Evolutionary conservation across 495 filamentous ascomycete genomes (phyloP), one percentile per base, ranked within the genome.

Genomic region (Hypoxylon crocopeplum): DNA sequence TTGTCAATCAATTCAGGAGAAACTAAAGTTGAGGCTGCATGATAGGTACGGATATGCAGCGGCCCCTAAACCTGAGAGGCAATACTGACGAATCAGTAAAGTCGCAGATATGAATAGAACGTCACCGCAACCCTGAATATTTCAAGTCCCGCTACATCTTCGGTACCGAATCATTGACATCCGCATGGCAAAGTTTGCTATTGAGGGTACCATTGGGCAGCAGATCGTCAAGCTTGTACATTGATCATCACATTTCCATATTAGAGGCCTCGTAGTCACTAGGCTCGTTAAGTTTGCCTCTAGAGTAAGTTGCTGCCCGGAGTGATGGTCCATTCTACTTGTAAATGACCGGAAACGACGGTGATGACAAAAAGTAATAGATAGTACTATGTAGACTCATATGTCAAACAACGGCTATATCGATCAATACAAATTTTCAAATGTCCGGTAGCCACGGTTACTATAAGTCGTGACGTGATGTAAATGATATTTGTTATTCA

Each of bases 141-240:
- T 34, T 44, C 13, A 34, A 47, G 20, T 44, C n/a, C 24, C 13
- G 11, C 54, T 37, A 21, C 25, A 25, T 25, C 38, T 40, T 64
- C 61, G 61, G 61, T 42, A 6, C 61, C 61, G 61, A 64, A 29
- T 17, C 0, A 1, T 38, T 48, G 30, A 49, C 33, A 29, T 22
- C 48, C 48, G 36, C 19, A 41, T 34, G 32, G 41, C 10, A 49
- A 57, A 52, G 54, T 64, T 59, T 64, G 55, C 55, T 57, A 46
- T 21, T 20, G 33, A 37, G 45, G 47, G 52, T 34, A 17, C 11
- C 22, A 38, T 64, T 59, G 55, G 54, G 54, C 45, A 55, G 54
- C 48, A 32, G 61, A 59, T 42, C 49, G 36, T 64, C 55, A 19
- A 50, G 25, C 7, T 29, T 47, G 42, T 50, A 45, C 61, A 32